Evolutionary conservation across 371 early-diverging fungal genomes (phyloP), one percentile per base, ranked within the genome.

Genomic region (Lichtheimia ornata): DNA sequence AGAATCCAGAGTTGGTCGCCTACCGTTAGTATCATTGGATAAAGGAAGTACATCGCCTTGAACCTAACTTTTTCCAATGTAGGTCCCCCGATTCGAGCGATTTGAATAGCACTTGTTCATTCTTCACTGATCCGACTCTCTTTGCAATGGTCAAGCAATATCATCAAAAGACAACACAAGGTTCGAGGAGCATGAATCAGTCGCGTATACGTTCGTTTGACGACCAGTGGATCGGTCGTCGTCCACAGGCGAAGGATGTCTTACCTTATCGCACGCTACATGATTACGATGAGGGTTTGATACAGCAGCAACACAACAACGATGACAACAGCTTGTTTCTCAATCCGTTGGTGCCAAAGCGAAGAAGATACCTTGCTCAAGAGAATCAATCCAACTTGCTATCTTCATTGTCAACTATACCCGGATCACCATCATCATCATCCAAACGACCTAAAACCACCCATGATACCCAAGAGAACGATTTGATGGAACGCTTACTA

Each of bases 231-330:
- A 52, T 61, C 40, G 22, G 35, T 4, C 63, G 45, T 35, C 70
- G 67, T 44, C 76, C 79, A 3, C 79, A 79, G 53, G 79, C 79
- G 14, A 76, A 74, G 47, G 76, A 79, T 22, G 79, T 79, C 1
- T 40, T 47, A 13, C 65, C 71, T 2, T 57, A 30, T 9, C 65
- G 72, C 2, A 51, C 70, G 2, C 53, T 73, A 11, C 61, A 61
- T 5, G 65, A 62, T 55, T 54, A 62, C 15, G 72, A 72, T 9
- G 71, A 63, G 12, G 14, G 53, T 12, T 17, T 51, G 0, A 50
- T 56, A 13, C 28, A 50, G 24, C 63, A 72, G 52, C 15, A 47
- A 40, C 25, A 59, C 12, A 44, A 17, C 20, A 28, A 58, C 9
- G 12, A 44, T 2, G 54, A 20, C 1, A 51, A 47, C 2, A 49